Base-by-base conservation (phyloP, 805 yeast genomes). In the Saccharomyces mikatae region DNA sequence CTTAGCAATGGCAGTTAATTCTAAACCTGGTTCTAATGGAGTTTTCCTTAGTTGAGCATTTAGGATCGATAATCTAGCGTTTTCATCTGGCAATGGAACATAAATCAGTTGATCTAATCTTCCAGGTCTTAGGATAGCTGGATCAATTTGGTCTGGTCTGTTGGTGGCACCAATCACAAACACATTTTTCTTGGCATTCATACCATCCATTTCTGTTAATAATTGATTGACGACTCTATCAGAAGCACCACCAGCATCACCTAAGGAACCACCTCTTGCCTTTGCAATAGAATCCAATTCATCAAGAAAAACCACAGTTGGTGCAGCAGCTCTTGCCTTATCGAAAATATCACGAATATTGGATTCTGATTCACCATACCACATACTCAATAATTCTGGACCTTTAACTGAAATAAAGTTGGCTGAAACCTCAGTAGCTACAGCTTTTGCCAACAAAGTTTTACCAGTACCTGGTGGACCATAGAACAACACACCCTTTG, bases 391-490 rank as follows among this genome's bases (percentile, higher is more conserved):
- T 71, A 92, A 51, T 58, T 62, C 65, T 8, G 65, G 65, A 60
- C 65, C 65, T 47, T 62, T 62, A 53, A 92, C 98, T 50, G 96
- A 87, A 62, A 94, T 94, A 76, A 94, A 94, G 74, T 94, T 94
- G 36, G 99, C 99, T 58, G 97, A 88, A 41, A 94, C 98, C 74
- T 94, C 99, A 50, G 98, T 94, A 50, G 99, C 99, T 64, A 94
- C 98, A 53, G 99, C 99, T 76, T 94, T 94, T 49, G 99, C 99
- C 67, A 94, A 80, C 69, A 94, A 77, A 3, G 99, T 94, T 78
- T 94, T 94, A 90, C 99, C 99, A 57, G 98, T 94, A 87, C 99
- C 99, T 57, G 99, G 99, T 52, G 99, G 99, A 65, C 99, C 99
- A 72, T 87, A 94, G 80, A 94, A 94, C 71, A 94, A 79, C 62